phyloP scores from a whole-genome alignment of 2,329 filamentous ascomycete species.

The Penicillium griseofulvum region DNA sequence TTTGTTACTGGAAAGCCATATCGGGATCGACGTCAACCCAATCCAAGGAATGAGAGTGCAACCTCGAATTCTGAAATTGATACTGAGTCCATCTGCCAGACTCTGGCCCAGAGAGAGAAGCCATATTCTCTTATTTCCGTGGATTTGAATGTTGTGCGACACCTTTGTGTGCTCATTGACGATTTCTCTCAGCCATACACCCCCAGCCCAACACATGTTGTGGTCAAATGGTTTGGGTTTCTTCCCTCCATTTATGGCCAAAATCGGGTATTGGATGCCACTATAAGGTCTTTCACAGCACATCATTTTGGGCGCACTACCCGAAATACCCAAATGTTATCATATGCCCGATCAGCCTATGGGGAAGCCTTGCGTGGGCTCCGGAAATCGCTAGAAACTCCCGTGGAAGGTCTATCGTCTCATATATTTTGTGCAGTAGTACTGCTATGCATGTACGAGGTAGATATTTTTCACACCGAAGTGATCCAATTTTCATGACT shows the following conservation, averaged over 20 bases:
- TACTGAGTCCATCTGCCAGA: neutral
- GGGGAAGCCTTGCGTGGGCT: slow-evolving; percentile 25
- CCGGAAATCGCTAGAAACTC: slow-evolving; percentile 18
- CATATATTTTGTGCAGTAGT: slow-evolving; percentile 31
- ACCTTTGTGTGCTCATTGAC: slow-evolving; percentile 20
- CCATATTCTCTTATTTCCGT: slow-evolving; percentile 6
- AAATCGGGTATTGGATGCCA: slow-evolving; percentile 24
- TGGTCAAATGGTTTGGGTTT: slow-evolving; percentile 24
- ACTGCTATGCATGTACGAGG: slow-evolving; percentile 32
- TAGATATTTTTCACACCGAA: slow-evolving; percentile 1
- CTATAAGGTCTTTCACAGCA: slow-evolving; percentile 27
- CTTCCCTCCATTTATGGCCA: slow-evolving; percentile 27
- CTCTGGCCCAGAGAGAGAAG: neutral
- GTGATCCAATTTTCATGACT: neutral
- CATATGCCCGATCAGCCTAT: slow-evolving; percentile 26
- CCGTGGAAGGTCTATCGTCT: slow-evolving; percentile 23
- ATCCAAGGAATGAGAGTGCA: neutral
- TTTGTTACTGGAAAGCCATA: slow-evolving; percentile 35
- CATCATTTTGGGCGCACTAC: slow-evolving; percentile 25
- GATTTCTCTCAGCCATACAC: slow-evolving; percentile 24
- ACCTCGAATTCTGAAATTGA: neutral
- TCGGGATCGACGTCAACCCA: slow-evolving; percentile 14
- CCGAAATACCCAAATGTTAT: slow-evolving; percentile 21
- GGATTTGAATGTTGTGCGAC: slow-evolving; percentile 23
- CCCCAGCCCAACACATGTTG: slow-evolving; percentile 16